Base-by-base conservation (phyloP, 192 early-diverging fungal genomes). In the Backusella luteola region DNA sequence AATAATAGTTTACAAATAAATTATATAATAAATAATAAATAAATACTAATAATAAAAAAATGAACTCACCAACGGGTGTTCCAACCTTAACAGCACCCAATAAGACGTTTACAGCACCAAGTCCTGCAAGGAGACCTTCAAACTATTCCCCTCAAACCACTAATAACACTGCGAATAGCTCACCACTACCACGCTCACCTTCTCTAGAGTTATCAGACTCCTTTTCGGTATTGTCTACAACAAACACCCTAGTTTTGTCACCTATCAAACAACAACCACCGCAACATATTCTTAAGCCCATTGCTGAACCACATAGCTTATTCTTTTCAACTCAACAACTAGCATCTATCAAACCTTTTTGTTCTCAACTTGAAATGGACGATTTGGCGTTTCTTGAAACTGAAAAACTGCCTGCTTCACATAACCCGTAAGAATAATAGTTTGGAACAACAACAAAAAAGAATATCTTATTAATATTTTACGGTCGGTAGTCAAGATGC, bases 401-500 rank as follows among this genome's bases (percentile, higher is more conserved):
- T 34, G 41, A 76, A 12, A 81, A 77, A 49, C 77, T 71, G 11
- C 75, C 81, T 41, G 67, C 66, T 38, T 39, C 78, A 19, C 75
- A 83, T 70, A 76, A 74, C 36, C 32, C 78, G 79, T 83, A 77
- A 69, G 72, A 42, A 26, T 17, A 15, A 46, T n/a, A 52, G 46
- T 26, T 59, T 8, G n/a, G 52, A 53, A 53, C 17, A 59, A 23
- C 21, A 59, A 29, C 2, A 29, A 63, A 14, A 29, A 4, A 63
- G 21, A 53, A 53, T 7, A 1, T 36, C 46, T 23, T 15, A 26
- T 71, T 73, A 49, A 38, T 35, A 39, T 63, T 52, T 42, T 26
- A 38, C 29, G 67, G 67, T 49, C 4, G 26, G 71, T 78, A 92
- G 91, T 34, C 91, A 93, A 77, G 91, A 92, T 76, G 90, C 90